phyloP scores from a whole-genome alignment of 1,284 basidiomycete species.

The Ceratobasidium papillatum region DNA sequence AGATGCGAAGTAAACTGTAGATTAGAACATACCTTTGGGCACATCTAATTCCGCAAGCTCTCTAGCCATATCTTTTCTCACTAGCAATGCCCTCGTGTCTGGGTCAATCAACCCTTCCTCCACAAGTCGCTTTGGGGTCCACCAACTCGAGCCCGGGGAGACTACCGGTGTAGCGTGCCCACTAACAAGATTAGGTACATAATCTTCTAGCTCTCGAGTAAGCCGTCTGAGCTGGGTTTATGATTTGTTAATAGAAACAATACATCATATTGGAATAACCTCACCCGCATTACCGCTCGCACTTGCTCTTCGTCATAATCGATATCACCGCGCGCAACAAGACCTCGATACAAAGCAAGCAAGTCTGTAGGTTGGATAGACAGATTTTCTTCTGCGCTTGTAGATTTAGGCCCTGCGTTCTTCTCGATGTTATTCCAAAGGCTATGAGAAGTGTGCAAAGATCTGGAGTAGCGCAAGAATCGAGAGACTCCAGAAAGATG shows the following conservation, averaged over 20 bases:
- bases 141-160: slow-evolving; percentile 36
- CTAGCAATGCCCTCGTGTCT: slow-evolving; percentile 56
- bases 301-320: slow-evolving; percentile 72
- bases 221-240: slow-evolving; percentile 58
- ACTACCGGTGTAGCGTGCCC: slow-evolving; percentile 43
- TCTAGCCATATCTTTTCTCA: slow-evolving; percentile 64
- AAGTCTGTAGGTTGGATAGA: slow-evolving; percentile 53
- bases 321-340: slow-evolving; percentile 62
- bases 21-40: slow-evolving; percentile 58
- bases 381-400: not conserved
- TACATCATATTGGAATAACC: slow-evolving; percentile 42
- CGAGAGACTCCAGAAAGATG: too few species aligned
- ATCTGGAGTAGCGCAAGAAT: not conserved
- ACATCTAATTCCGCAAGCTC: slow-evolving; percentile 66
- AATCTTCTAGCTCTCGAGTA: slow-evolving; percentile 59
- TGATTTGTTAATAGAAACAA: not conserved
- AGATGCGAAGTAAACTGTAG: not conserved
- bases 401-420: not conserved
- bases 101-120: slow-evolving; percentile 41
- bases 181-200: slow-evolving; percentile 58
- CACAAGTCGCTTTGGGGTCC: slow-evolving; percentile 49
- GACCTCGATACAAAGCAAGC: slow-evolving; percentile 58
- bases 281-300: slow-evolving; percentile 67
- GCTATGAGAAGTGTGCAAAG: not conserved
- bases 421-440: not conserved